A percentile compares a stretch with the other conserved stretches of the same genome.
Evolutionary conservation across 2,329 filamentous ascomycete genomes (phyloP).

Genomic region (Fusarium penzigii): DNA sequence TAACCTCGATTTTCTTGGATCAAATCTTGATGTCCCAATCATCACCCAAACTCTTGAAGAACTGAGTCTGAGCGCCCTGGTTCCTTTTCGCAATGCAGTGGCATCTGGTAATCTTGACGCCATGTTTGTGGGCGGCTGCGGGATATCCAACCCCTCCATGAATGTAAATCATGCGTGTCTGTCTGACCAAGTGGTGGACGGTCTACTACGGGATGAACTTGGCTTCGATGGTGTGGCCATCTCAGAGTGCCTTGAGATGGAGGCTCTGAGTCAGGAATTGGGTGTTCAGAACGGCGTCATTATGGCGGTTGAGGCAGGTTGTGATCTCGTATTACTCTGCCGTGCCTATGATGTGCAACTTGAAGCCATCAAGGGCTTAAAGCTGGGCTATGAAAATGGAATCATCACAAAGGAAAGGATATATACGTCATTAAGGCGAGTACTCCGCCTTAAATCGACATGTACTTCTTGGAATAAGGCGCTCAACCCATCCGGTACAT

Average conservation of each 20-base stretch:
- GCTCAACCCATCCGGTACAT: slow-evolving; percentile 80
- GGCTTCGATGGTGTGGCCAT: slow-evolving; percentile 91
- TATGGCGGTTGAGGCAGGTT: slow-evolving; percentile 96
- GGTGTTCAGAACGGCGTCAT: slow-evolving; percentile 96
- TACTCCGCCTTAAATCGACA: slow-evolving; percentile 77
- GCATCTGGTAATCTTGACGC: slow-evolving; percentile 78
- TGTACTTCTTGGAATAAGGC: slow-evolving; percentile 92
- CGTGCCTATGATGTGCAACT: slow-evolving; percentile 85
- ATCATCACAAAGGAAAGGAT: slow-evolving; percentile 83
- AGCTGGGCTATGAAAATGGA: slow-evolving; percentile 84
- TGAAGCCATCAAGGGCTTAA: slow-evolving; percentile 87
- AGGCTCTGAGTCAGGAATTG: slow-evolving; percentile 90
- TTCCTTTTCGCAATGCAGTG: slow-evolving; percentile 91
- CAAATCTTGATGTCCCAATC: slow-evolving; percentile 87
- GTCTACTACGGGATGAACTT: slow-evolving; percentile 82
- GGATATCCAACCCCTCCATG: slow-evolving; percentile 87
- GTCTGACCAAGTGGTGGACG: slow-evolving; percentile 90
- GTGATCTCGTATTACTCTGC: slow-evolving; percentile 87
- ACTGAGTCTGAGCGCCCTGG: slow-evolving; percentile 84
- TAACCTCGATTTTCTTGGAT: slow-evolving; percentile 90
- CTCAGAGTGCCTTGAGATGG: slow-evolving; percentile 96
- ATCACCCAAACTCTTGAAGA: slow-evolving; percentile 95
- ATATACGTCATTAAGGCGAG: slow-evolving; percentile 74
- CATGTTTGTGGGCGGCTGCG: slow-evolving; percentile 95
- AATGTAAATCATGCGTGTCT: slow-evolving; percentile 95